Evolutionary conservation across 768 basidiomycete species (phyloP).

Genomic region (Favolaschia claudopus): DNA sequence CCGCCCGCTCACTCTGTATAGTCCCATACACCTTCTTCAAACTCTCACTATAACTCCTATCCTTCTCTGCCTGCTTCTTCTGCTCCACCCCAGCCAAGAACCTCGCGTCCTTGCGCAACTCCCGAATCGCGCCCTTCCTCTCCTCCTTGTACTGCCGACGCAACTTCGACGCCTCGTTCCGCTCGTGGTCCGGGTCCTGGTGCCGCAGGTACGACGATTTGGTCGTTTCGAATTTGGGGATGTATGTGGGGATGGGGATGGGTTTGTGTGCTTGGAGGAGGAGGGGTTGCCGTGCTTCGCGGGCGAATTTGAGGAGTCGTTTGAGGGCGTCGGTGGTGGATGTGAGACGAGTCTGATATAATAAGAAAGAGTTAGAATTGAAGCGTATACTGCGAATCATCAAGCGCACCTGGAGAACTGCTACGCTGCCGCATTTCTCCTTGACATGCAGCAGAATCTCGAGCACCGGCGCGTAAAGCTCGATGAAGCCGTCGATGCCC

Average conservation of each 20-base stretch:
- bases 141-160: slow-evolving; percentile 93
- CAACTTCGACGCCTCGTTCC: slow-evolving; percentile 86
- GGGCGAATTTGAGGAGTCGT: slow-evolving; percentile 77
- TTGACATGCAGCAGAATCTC: slow-evolving; percentile 65
- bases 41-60: slow-evolving; percentile 75
- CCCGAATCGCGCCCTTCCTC: slow-evolving; percentile 94
- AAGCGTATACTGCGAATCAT: slow-evolving; percentile 13
- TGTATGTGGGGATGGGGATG: slow-evolving; percentile 91
- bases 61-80: slow-evolving; percentile 86
- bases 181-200: slow-evolving; percentile 92
- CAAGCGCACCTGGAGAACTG: slow-evolving; percentile 63
- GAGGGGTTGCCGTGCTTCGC: slow-evolving; percentile 78
- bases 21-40: slow-evolving; percentile 85
- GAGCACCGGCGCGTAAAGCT: slow-evolving; percentile 77
- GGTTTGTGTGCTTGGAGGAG: slow-evolving; percentile 92
- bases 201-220: slow-evolving; percentile 78
- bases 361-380: slow-evolving; percentile 23
- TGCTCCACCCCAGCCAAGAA: slow-evolving; percentile 92
- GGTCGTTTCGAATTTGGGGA: slow-evolving; percentile 89
- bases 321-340: slow-evolving; percentile 57
- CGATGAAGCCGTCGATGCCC: slow-evolving; percentile 81
- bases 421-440: slow-evolving; percentile 50
- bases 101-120: slow-evolving; percentile 92
- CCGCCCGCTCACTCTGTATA: slow-evolving; percentile 88
- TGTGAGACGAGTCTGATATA: slow-evolving; percentile 52